A percentile compares a stretch with the other conserved stretches of the same genome.
phyloP scores from a whole-genome alignment of 305 asterid species.

The Solanum hybrid region DNA sequence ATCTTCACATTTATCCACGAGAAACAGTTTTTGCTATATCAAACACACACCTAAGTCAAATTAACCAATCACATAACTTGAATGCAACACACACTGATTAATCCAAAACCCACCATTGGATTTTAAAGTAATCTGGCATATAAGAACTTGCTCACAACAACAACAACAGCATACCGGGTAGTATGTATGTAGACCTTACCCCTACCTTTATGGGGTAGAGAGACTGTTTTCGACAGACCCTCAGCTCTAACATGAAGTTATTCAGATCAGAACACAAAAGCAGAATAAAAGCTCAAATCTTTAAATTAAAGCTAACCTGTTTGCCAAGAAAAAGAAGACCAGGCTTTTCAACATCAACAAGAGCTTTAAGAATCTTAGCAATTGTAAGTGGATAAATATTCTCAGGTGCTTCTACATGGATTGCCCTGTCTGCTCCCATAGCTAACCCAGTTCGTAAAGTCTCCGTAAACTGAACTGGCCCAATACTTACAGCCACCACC shows the following conservation, averaged over 20 bases:
- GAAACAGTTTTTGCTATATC: not conserved
- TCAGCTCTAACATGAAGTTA: not conserved
- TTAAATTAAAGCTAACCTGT: conserved; percentile 36
- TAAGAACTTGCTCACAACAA: not conserved
- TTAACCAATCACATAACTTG: not conserved
- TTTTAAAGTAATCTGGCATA: not conserved
- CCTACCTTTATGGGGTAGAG: not conserved
- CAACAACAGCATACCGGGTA: not conserved
- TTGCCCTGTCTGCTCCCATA: conserved; percentile 94
- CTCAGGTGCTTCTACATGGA: conserved; percentile 64
- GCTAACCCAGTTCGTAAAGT: conserved; percentile 92
- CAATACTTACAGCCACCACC: conserved; percentile 74
- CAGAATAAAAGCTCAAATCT: not conserved
- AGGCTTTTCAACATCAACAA: conserved; percentile 78
- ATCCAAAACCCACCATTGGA: not conserved
- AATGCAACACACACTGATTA: not conserved
- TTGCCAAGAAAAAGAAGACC: conserved; percentile 78
- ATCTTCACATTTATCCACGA: not conserved
- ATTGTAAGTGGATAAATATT: conserved; percentile 63
- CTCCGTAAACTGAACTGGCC: conserved; percentile 69
- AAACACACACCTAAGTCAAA: not conserved
- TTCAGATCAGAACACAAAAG: not conserved
- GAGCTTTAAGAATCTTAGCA: conserved; percentile 81
- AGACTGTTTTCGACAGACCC: not conserved
- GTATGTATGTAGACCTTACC: not conserved